These are phyloP conservation scores for Coemansia sp. DNA, from an alignment of 192 early-diverging fungal species.

Conservation along the genomic window DNA sequence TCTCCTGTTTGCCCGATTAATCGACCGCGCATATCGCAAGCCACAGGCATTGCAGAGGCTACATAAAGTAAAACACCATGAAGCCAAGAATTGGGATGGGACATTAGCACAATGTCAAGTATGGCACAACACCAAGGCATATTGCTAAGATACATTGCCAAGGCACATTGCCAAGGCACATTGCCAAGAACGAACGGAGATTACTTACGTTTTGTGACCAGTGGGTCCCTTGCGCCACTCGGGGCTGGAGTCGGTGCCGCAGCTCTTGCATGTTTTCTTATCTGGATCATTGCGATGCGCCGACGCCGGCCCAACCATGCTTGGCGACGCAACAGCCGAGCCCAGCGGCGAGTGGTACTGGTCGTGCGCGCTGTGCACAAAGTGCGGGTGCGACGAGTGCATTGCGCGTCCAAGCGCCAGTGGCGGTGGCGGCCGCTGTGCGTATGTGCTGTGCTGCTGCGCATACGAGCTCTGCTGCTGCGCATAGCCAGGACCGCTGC, in stretches of 20 bases:
- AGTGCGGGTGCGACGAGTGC: constrained; percentile 30
- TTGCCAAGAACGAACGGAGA: neutral
- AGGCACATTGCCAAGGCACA: neutral
- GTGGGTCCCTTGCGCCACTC: constrained; percentile 60
- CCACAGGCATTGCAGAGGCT: constrained; percentile 59
- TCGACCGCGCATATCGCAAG: constrained; percentile 54
- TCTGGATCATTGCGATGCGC: constrained; percentile 26
- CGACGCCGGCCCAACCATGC: constrained; percentile 22
- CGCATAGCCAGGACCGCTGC: constrained; percentile 5
- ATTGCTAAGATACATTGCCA: neutral
- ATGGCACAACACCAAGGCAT: neutral
- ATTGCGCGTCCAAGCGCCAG: constrained; percentile 14
- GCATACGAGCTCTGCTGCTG: neutral
- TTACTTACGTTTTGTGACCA: constrained; percentile 60
- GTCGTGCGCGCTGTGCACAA: constrained; percentile 24
- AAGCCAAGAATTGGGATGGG: neutral
- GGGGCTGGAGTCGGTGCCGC: constrained; percentile 57
- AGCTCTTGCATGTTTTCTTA: constrained; percentile 56
- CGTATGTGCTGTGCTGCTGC: neutral
- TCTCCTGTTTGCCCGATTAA: constrained; percentile 51
- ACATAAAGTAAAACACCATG: constrained; percentile 11
- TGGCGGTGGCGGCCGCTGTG: constrained; percentile 24
- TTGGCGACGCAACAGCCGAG: constrained; percentile 37
- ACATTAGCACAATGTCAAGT: neutral
- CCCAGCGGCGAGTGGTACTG: constrained; percentile 44